Base-by-base conservation (phyloP, 148 eudicot species). In the Chenopodium quinoa region DNA sequence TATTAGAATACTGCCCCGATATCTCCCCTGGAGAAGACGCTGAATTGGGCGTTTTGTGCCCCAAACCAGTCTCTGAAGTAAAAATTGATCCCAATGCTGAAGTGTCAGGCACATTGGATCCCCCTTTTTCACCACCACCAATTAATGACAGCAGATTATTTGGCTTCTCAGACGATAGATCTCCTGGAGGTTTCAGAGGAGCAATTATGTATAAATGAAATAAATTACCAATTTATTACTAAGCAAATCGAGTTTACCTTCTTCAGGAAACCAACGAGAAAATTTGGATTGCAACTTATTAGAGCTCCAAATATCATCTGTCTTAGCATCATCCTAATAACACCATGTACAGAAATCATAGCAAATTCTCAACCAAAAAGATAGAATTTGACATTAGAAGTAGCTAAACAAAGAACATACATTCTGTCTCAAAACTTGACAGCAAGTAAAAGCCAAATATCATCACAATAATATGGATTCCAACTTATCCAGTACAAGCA, bases 251-350 rank as follows among this genome's bases (percentile, higher is more conserved):
- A 74, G 75, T 78, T 71, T 88, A 96, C 99, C 98, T 65, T 94
- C 99, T 85, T 90, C 95, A 63, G 71, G 83, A 83, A 97, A 97
- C 97, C 98, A 97, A 46, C 84, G 86, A 76, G 94, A 88, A 86
- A 97, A 97, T 85, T 93, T 97, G 79, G 99, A 90, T 34, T 85
- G 89, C 72, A 69, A 85, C 27, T 78, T 72, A 47, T 78, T 70
- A 73, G 92, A 83, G 90, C 85, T 88, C 91, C 88, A 81, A 32
- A 80, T 77, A 69, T 85, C 95, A 81, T 84, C 91, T 58, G 85
- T 84, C 78, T 89, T 83, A 40, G 86, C 65, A 80, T 88, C 90
- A 66, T 65, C 85, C 90, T 91, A 82, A 75, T 54, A 82, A 48
- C 78, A 83, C 52, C 44, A 72, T 27, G 37, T 19, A 14, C 34